phyloP scores from a whole-genome alignment of 257 asterid genomes.

The Solanum chaucha region DNA sequence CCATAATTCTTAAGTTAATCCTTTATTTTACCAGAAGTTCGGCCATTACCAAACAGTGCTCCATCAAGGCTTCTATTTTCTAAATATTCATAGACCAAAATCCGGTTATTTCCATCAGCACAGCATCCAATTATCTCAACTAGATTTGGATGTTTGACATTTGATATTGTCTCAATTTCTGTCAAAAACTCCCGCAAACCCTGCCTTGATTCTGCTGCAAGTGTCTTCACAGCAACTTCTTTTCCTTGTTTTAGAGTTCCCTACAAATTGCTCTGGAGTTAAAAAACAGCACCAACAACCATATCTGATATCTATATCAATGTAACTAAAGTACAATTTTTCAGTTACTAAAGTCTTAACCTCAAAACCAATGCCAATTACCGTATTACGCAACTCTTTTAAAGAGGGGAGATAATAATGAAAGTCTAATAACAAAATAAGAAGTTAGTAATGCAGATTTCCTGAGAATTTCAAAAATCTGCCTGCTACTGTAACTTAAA shows the following conservation, averaged over 20 bases:
- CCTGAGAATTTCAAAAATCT: background rate
- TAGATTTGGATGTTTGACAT: conserved; percentile 82
- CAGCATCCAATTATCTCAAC: conserved; percentile 83
- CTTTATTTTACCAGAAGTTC: background rate
- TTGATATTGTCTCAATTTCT: conserved; percentile 75
- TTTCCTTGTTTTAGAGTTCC: conserved; percentile 55
- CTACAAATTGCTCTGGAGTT: conserved; percentile 32
- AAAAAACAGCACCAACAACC: background rate
- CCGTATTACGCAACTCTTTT: background rate
- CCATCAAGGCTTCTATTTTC: conserved; percentile 75
- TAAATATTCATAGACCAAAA: conserved; percentile 73
- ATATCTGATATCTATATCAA: background rate
- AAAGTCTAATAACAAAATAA: background rate
- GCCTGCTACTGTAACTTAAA: background rate
- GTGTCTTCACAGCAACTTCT: conserved; percentile 69
- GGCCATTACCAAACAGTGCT: conserved; percentile 52
- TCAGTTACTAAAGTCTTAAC: background rate
- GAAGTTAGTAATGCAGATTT: background rate
- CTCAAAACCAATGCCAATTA: background rate
- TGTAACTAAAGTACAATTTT: background rate
- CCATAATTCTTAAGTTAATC: background rate
- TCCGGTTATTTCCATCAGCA: conserved; percentile 51
- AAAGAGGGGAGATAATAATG: background rate
- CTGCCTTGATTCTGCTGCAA: conserved; percentile 70
- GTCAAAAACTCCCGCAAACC: conserved; percentile 76